phyloP scores from a whole-genome alignment of 352 stramenopile species.

The Phytophthora boehmeriae region DNA sequence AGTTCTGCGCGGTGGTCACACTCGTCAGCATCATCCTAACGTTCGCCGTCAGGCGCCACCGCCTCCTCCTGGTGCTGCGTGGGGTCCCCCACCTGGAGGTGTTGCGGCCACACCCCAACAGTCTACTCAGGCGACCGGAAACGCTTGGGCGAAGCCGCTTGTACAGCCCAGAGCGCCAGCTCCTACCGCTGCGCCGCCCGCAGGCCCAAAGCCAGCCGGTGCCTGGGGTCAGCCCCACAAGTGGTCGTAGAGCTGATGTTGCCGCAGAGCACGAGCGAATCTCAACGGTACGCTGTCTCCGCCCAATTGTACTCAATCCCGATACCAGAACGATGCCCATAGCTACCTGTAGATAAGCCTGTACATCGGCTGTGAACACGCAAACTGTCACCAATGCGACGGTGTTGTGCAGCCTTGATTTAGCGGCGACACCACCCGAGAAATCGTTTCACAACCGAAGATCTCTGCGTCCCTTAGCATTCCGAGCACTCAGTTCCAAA shows the following conservation, averaged over 20 bases:
- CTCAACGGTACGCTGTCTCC: neutral
- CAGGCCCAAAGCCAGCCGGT: slow-evolving; percentile 26
- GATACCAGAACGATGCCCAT: neutral
- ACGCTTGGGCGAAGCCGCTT: slow-evolving; percentile 42
- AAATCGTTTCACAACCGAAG: slow-evolving; percentile 46
- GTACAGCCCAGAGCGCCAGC: slow-evolving; percentile 13
- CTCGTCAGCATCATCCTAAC: slow-evolving; percentile 37
- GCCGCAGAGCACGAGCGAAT: neutral
- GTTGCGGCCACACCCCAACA: slow-evolving; percentile 22
- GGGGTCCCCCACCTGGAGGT: slow-evolving; percentile 45
- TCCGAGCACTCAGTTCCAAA: slow-evolving; percentile 16
- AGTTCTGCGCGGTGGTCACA: slow-evolving; percentile 52
- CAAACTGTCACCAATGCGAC: neutral
- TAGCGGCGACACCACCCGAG: slow-evolving; percentile 2
- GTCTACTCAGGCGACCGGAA: slow-evolving; percentile 20
- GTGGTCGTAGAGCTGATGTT: slow-evolving; percentile 32
- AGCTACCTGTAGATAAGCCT: neutral
- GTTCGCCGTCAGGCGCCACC: slow-evolving; percentile 36
- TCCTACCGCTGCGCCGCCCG: slow-evolving; percentile 6
- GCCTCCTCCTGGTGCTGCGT: slow-evolving; percentile 38
- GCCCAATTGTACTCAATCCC: neutral
- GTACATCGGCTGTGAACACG: slow-evolving; percentile 1
- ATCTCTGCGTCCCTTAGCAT: slow-evolving; percentile 10
- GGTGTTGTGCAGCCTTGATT: slow-evolving; percentile 6
- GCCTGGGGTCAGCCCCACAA: slow-evolving; percentile 75